Evolutionary conservation across 169 alveolate genomes (phyloP).

Genomic region (Plasmodium gallinaceum): DNA sequence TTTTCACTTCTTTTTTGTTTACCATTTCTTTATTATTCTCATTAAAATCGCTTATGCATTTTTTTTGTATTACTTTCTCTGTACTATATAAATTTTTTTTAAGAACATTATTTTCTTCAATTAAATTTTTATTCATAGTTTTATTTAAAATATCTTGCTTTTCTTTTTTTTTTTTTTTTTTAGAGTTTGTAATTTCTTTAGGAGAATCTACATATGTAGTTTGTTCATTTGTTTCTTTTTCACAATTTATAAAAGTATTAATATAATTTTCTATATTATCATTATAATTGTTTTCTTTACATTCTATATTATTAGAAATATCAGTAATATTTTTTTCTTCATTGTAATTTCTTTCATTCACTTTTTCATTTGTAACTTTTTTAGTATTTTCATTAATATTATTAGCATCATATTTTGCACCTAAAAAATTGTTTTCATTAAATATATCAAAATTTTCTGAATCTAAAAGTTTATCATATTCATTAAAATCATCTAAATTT

Average conservation of each 20-base stretch:
- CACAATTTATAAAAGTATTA: constrained; percentile 47
- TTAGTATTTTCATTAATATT: too few relatives aligned
- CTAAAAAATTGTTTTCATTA: constrained; percentile 17
- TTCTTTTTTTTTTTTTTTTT: not conserved
- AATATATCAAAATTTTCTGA: constrained; percentile 2
- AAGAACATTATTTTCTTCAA: not conserved
- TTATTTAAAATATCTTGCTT: not conserved
- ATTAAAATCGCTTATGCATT: not conserved
- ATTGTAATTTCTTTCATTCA: not conserved
- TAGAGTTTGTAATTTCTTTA: constrained; percentile 1
- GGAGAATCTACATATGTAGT: not conserved
- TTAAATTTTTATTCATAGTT: not conserved
- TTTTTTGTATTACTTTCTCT: not conserved
- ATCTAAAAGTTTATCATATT: constrained; percentile 34
- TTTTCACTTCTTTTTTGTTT: not conserved
- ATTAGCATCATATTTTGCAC: constrained; percentile 34
- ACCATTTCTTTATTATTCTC: not conserved
- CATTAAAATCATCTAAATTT: constrained; percentile 24
- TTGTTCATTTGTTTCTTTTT: constrained; percentile 3
- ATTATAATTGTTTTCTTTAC: not conserved
- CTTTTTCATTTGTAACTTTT: not conserved
- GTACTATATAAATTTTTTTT: not conserved
- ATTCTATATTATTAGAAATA: not conserved
- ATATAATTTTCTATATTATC: constrained; percentile 37
- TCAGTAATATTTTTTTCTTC: not conserved